Evolutionary conservation across 176 grass and related monocot genomes (phyloP), one percentile per base, ranked within the genome.

Genomic region (Saccharum spontaneum): DNA sequence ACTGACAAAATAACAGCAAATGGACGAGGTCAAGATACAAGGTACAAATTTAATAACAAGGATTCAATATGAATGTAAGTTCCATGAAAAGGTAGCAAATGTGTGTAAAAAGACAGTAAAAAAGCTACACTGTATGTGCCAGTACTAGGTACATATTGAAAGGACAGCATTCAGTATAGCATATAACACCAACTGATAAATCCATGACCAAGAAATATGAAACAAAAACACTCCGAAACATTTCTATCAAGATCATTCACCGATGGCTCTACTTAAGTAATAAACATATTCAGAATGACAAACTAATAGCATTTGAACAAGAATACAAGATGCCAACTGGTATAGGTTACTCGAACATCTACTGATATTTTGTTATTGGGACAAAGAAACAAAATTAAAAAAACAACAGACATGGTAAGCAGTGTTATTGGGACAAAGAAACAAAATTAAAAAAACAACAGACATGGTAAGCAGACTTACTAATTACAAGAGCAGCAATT

Each of bases 401-500:
- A 76, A 63, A 72, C 0, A 60, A 63, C 3, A 80, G 49, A 67
- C 54, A 82, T 9, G 14, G 62, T 3, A 16, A 75, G 71, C 0
- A 12, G 69, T n/a, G n/a, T n/a, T n/a, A n/a, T n/a, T n/a, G n/a
- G n/a, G n/a, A 34, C 37, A 22, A 86, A 86, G 50, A 36, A 81
- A 82, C 26, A 73, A 41, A 39, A 67, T 17, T 13, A 4, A 67
- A 77, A 61, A 76, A 63, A 72, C 0, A 60, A 63, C 3, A 80
- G 49, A 67, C 54, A 82, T 9, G 14, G 62, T 3, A 16, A 75
- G 71, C 0, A 12, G 69, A 79, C 93, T 92, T 87, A 94, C 93
- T 84, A 68, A 86, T 77, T 69, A 88, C 48, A 50, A 92, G 49
- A 65, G 87, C 24, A 84, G 77, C 82, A 73, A 88, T 52, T 24